phyloP scores from a whole-genome alignment of 2,329 filamentous ascomycete genomes.

The Scorias spongiosa region DNA sequence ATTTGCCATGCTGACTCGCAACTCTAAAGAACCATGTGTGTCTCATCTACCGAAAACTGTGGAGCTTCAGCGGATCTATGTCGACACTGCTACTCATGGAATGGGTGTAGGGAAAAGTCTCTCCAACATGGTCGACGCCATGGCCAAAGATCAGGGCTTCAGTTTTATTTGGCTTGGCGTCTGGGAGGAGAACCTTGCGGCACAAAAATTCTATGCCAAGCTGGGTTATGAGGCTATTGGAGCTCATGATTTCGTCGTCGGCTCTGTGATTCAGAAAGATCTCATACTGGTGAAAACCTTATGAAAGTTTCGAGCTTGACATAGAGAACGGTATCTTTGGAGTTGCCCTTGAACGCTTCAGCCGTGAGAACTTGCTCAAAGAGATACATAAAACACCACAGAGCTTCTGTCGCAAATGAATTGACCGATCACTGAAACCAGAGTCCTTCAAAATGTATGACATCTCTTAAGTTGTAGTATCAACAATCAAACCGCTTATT shows the following conservation, averaged over 20 bases:
- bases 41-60: slow-evolving; percentile 15
- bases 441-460: too few species aligned
- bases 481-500: too few species aligned
- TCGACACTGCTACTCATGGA: slow-evolving; percentile 22
- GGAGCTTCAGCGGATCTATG: slow-evolving; percentile 32
- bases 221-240: slow-evolving; percentile 28
- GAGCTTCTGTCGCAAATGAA: too few species aligned
- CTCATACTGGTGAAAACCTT: slow-evolving; percentile 25
- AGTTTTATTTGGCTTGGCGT: slow-evolving; percentile 32
- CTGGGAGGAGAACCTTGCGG: slow-evolving; percentile 31
- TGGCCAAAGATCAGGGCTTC: slow-evolving; percentile 25
- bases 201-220: slow-evolving; percentile 26
- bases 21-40: slow-evolving; percentile 26
- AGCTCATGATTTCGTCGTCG: slow-evolving; percentile 28
- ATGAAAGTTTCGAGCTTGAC: not conserved
- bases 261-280: slow-evolving; percentile 28
- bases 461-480: too few species aligned
- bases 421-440: too few species aligned
- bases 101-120: slow-evolving; percentile 24
- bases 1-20: slow-evolving; percentile 27
- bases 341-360: too few species aligned
- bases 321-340: too few species aligned
- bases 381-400: too few species aligned
- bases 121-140: slow-evolving; percentile 15
- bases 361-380: too few species aligned